Evolutionary conservation across 1,139 yeast genomes (phyloP).

Genomic region (Diutina mesorugosa): DNA sequence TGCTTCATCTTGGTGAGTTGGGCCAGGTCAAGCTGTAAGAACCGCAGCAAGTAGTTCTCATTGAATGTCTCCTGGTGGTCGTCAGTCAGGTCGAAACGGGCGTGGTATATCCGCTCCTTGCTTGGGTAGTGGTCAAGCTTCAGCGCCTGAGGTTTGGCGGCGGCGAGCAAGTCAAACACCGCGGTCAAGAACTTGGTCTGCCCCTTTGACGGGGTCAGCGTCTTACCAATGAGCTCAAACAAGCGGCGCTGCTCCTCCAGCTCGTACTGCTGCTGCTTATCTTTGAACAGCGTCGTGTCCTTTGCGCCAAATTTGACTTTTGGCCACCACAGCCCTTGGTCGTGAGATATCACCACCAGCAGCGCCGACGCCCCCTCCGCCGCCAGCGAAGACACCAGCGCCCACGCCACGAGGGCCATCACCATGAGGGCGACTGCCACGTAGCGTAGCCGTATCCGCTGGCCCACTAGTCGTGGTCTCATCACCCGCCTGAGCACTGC

Average conservation of each 20-base stretch:
- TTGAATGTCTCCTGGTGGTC: constrained; percentile 13
- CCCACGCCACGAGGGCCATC: not conserved
- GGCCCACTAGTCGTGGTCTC: not conserved
- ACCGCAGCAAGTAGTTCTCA: constrained; percentile 38
- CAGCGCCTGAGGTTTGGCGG: constrained; percentile 24
- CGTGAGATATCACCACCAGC: not conserved
- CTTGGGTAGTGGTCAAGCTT: constrained; percentile 22
- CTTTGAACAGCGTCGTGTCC: not conserved
- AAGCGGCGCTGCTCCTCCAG: not conserved
- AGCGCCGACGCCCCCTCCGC: not conserved
- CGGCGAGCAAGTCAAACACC: constrained; percentile 23
- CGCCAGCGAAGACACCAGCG: not conserved
- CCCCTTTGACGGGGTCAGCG: not conserved
- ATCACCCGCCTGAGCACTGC: not conserved
- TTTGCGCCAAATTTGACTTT: not conserved
- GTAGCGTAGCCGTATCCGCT: not conserved
- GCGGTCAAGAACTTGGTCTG: constrained; percentile 14
- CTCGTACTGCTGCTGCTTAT: not conserved
- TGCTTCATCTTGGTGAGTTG: constrained; percentile 34
- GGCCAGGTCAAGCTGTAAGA: constrained; percentile 35
- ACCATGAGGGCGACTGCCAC: not conserved
- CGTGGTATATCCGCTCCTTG: constrained; percentile 25
- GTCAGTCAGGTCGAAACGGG: not conserved
- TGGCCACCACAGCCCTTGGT: not conserved
- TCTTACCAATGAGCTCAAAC: not conserved